Evolutionary conservation across 1,139 yeast genomes (phyloP), one percentile per base, ranked within the genome.

Genomic region (Kurtzmaniella quercitrusa): DNA sequence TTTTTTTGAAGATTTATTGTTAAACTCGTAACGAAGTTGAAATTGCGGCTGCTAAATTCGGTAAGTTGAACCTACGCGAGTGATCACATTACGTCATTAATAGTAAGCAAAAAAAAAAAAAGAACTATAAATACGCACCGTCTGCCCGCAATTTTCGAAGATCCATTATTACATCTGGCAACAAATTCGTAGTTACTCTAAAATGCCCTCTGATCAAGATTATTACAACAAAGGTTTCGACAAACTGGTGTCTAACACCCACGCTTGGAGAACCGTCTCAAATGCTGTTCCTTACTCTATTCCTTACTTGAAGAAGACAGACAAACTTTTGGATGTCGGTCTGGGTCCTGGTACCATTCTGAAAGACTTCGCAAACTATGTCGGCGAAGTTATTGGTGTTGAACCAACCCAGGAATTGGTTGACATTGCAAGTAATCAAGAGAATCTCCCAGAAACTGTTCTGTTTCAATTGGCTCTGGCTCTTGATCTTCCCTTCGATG

Each of bases 281-380:
- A 63, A 63, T 45, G 61, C 67, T 3, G 53, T 61, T 5, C 54
- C 51, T 2, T 67, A 56, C 46, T 43, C 65, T 39, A 45, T 65
- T 17, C 62, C 65, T 2, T 53, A 58, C 23, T 44, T 69, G 38
- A 53, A 61, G 44, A 55, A 61, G 5, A 50, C 54, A 33, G 52
- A 53, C 40, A 48, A 51, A 34, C 53, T 68, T n/a, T 57, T 69
- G 17, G 75, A 70, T 47, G 68, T 68, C 14, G 76, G 76, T 2
- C 63, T 66, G 47, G 75, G 75, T 0, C 74, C 74, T 2, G 75
- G 72, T 1, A 55, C 73, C 16, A 69, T 69, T 39, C 65, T 71
- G 11, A 45, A 57, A 15, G 73, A 65, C 44, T 49, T 66, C 34
- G 71, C 67, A n/a, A 47, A 52, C 36, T 60, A 64, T 44, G 50